Percentiles rank a stretch among this genome's conserved stretches.
These are phyloP conservation scores for Hypomontagnella monticulosa DNA, from an alignment of 495 filamentous ascomycete species.

Conservation along the genomic window DNA sequence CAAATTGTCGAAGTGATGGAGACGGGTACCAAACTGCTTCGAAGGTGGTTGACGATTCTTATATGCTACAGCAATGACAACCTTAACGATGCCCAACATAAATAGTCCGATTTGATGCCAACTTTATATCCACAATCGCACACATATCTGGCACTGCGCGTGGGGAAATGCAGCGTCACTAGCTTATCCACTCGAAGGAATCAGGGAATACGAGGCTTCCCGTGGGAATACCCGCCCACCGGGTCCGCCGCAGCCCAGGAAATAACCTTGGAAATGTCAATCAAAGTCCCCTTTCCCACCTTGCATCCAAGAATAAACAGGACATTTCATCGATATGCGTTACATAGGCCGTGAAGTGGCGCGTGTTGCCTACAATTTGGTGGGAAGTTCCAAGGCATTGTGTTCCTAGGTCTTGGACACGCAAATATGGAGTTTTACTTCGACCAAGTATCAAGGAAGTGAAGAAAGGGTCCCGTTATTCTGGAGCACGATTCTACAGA, in stretches of 20 bases:
- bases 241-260: neutral
- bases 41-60: neutral
- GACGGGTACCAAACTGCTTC: neutral
- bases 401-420: neutral
- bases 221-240: constrained; percentile 10
- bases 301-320: constrained; percentile 6
- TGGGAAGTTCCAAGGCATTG: neutral
- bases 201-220: constrained; percentile 22
- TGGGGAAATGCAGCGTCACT: constrained; percentile 22
- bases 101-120: constrained; percentile 5
- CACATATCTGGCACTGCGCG: constrained; percentile 19
- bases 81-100: constrained; percentile 10
- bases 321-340: constrained; percentile 18
- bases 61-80: neutral
- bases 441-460: neutral
- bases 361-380: constrained; percentile 1
- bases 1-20: neutral
- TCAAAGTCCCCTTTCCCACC: neutral
- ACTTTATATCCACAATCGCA: constrained; percentile 7
- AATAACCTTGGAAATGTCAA: neutral
- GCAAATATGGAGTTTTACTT: neutral
- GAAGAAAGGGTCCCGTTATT: too few relatives aligned
- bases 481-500: neutral
- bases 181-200: constrained; percentile 6
- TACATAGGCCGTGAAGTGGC: constrained; percentile 9